Percentiles rank a stretch among this genome's conserved stretches.
These are phyloP conservation scores for Suillus paluster DNA, from an alignment of 768 basidiomycete species.

Conservation along the genomic window DNA sequence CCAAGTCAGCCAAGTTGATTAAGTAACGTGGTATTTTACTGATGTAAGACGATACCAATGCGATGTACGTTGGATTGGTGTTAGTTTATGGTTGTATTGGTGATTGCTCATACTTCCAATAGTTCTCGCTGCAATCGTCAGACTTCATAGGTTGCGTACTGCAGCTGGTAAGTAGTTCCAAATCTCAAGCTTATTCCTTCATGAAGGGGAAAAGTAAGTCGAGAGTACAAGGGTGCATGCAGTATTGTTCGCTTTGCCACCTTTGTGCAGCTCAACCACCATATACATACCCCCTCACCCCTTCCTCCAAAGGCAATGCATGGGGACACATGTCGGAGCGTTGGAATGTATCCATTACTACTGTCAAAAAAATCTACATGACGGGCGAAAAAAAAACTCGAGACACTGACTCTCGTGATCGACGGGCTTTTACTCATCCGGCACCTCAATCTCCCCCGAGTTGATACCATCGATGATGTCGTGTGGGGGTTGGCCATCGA, in stretches of 20 bases:
- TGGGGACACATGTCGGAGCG: conserved; percentile 65
- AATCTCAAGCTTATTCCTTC: too few species aligned
- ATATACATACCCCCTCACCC: conserved; percentile 79
- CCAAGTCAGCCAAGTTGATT: too few species aligned
- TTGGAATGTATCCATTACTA: conserved; percentile 52
- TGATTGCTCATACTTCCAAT: too few species aligned
- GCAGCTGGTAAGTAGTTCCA: too few species aligned
- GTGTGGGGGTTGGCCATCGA: conserved; percentile 92
- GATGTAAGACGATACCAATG: too few species aligned
- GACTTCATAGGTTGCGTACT: too few species aligned
- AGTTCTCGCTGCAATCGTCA: too few species aligned
- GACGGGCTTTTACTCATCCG: conserved; percentile 67
- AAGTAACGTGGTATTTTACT: too few species aligned
- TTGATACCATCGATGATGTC: conserved; percentile 90
- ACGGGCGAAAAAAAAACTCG: neutral
- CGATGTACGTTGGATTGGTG: too few species aligned
- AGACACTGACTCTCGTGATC: conserved; percentile 10
- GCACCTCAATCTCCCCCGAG: conserved; percentile 83
- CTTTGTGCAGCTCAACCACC: conserved; percentile 59
- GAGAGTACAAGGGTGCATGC: too few species aligned
- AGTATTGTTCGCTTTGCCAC: conserved; percentile 44
- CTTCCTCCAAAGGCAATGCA: conserved; percentile 83
- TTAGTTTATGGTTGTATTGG: too few species aligned
- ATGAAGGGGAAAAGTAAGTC: too few species aligned
- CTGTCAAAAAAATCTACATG: neutral